Conservation (phyloP, 2,329 filamentous ascomycete genomes). For the Fusarium paranaense region DNA sequence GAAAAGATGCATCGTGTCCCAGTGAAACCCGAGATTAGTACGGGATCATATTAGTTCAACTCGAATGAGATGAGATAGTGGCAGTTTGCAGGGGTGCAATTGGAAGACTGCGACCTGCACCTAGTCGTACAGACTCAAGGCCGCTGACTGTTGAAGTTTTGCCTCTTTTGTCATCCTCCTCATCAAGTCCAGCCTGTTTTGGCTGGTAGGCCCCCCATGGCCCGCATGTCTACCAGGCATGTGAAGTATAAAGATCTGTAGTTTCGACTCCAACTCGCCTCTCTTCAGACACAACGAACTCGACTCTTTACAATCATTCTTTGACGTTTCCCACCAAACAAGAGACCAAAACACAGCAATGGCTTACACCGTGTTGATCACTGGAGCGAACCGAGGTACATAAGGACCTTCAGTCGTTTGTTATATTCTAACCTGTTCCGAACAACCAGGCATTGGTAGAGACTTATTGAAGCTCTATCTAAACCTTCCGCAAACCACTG, state of each 20-base stretch:
- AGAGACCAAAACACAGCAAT: background rate
- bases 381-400: background rate
- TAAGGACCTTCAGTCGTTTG: background rate
- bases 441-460: background rate
- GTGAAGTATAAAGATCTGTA: background rate
- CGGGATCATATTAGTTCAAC: background rate
- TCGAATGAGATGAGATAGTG: background rate
- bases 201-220: background rate
- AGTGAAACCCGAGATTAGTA: background rate
- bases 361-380: background rate
- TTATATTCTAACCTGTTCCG: background rate
- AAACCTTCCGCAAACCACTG: background rate
- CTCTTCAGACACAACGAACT: background rate
- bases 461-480: background rate
- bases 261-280: background rate
- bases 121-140: background rate
- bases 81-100: background rate
- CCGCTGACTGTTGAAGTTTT: background rate
- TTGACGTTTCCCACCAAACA: background rate
- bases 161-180: background rate
- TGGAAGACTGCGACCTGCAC: background rate
- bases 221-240: background rate
- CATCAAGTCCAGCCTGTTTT: background rate
- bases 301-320: background rate
- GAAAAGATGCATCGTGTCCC: background rate